Conservation (phyloP, 331 rosid species). For the Malus hybrid region DNA sequence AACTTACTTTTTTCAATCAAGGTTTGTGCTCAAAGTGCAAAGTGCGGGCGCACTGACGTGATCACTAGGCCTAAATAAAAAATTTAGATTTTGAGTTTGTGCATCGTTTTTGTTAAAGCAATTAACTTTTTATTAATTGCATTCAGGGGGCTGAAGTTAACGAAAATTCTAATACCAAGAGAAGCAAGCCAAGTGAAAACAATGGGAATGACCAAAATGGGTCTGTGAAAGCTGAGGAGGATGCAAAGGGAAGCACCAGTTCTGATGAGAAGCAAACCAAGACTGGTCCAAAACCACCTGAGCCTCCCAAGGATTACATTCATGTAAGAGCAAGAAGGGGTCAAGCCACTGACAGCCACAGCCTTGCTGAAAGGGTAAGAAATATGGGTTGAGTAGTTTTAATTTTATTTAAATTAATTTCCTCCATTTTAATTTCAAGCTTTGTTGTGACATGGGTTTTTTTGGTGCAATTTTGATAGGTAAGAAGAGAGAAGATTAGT, state of each 20-base stretch:
- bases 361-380: conserved; percentile 96
- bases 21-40: background rate
- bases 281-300: conserved; percentile 52
- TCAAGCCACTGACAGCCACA: conserved; percentile 98
- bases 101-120: background rate
- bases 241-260: conserved; percentile 26
- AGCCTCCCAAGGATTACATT: conserved; percentile 85
- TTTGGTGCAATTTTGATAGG: conserved; percentile 37
- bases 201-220: conserved; percentile 35
- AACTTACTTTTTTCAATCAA: background rate
- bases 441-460: conserved; percentile 16
- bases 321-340: conserved; percentile 99
- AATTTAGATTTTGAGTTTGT: background rate
- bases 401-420: background rate
- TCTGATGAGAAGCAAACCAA: conserved; percentile 47
- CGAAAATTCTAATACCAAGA: conserved; percentile 47
- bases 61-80: background rate
- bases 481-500: conserved; percentile 94
- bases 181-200: conserved; percentile 37
- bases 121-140: background rate
- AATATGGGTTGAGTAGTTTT: background rate
- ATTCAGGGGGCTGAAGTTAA: conserved; percentile 42
- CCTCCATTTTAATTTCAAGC: background rate
- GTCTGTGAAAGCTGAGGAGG: conserved; percentile 46
- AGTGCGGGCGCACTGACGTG: background rate